Conservation (phyloP, 1,139 yeast species). For the Saccharomycopsis crataegensis region DNA sequence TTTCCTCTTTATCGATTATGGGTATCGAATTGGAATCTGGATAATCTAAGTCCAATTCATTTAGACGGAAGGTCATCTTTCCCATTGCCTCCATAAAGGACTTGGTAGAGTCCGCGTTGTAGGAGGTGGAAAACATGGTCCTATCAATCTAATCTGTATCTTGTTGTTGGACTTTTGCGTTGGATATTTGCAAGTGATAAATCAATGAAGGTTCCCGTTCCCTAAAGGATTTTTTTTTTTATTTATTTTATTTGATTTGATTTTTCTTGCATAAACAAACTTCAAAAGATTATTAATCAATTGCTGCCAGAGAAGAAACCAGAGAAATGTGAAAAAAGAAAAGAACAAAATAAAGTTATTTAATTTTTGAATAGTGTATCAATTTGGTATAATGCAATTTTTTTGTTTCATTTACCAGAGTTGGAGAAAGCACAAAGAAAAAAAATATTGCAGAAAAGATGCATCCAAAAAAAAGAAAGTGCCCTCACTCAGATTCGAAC, state of each 20-base stretch:
- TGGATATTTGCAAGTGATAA: neutral
- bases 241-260: neutral
- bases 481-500: conserved; percentile 40
- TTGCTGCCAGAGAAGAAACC: neutral
- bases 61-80: conserved; percentile 46
- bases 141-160: neutral
- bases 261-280: neutral
- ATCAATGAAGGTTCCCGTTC: neutral
- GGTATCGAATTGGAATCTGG: conserved; percentile 19
- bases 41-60: conserved; percentile 27
- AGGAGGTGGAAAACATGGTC: conserved; percentile 10
- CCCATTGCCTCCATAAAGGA: conserved; percentile 77
- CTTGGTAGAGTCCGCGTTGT: conserved; percentile 50
- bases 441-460: neutral
- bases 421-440: neutral
- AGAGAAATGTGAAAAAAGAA: neutral
- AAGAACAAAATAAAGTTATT: neutral
- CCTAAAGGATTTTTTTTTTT: neutral
- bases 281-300: conserved; percentile 3
- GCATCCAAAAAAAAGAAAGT: conserved; percentile 10
- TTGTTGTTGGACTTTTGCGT: neutral
- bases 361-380: too few species aligned
- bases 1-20: conserved; percentile 24
- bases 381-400: neutral
- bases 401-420: too few species aligned